A percentile compares a stretch with the other conserved stretches of the same genome.
Evolutionary conservation across 208 protist genomes (phyloP).

Genomic region (Crithidia mellificae): DNA sequence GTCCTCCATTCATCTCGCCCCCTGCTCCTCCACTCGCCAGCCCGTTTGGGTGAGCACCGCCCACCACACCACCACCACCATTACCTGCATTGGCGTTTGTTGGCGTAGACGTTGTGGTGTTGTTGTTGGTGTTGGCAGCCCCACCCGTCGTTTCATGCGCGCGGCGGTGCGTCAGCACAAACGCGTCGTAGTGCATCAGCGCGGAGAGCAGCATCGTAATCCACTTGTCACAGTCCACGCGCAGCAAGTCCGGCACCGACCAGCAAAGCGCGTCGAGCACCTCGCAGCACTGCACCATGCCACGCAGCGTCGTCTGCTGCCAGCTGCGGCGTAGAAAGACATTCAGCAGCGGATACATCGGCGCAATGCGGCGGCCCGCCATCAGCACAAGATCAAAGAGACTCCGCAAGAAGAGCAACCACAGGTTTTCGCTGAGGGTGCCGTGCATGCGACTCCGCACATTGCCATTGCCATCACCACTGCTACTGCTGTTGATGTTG

Average conservation of each 20-base stretch:
- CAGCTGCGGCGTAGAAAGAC: conserved; percentile 62
- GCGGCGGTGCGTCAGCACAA: conserved; percentile 33
- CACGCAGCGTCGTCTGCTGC: conserved; percentile 29
- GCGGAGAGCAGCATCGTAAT: conserved; percentile 57
- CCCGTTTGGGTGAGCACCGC: background rate
- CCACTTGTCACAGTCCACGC: conserved; percentile 60
- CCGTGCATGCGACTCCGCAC: conserved; percentile 12
- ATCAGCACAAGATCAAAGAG: conserved; percentile 55
- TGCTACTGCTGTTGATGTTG: too few species aligned
- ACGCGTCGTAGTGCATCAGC: conserved; percentile 38
- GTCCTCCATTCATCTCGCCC: background rate
- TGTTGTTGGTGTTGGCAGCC: background rate
- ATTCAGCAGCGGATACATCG: conserved; percentile 71
- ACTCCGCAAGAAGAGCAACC: conserved; percentile 40
- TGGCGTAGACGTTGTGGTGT: background rate
- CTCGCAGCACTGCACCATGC: conserved; percentile 56
- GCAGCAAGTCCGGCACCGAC: conserved; percentile 65
- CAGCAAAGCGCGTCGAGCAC: conserved; percentile 63
- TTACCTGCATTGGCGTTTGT: background rate
- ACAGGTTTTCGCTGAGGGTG: conserved; percentile 22
- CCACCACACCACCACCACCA: too few species aligned
- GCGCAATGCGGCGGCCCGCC: conserved; percentile 53
- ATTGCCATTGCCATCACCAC: background rate
- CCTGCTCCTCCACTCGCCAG: background rate
- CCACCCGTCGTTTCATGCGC: conserved; percentile 11